These are phyloP conservation scores for Phytophthora pseudosyringae DNA, from an alignment of 352 stramenopile genomes.

Conservation along the genomic window DNA sequence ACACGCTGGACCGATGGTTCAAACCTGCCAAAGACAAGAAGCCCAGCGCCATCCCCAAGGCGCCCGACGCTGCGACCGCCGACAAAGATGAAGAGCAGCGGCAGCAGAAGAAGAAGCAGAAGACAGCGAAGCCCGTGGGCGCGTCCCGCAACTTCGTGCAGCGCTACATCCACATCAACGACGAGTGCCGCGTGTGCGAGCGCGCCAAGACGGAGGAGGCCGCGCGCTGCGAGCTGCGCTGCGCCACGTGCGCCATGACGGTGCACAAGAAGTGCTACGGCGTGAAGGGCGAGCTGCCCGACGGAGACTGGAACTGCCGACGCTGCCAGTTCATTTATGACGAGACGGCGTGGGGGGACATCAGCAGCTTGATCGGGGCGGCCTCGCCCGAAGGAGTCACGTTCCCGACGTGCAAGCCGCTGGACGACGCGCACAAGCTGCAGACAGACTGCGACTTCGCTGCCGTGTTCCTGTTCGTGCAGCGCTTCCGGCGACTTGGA, in stretches of 20 bases:
- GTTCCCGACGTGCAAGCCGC: slow-evolving; percentile 47
- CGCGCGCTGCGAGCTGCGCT: slow-evolving; percentile 67
- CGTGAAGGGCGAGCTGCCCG: slow-evolving; percentile 46
- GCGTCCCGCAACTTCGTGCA: slow-evolving; percentile 63
- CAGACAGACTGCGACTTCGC: slow-evolving; percentile 62
- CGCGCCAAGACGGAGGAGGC: slow-evolving; percentile 54
- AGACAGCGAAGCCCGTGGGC: slow-evolving; percentile 19
- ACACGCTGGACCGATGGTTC: slow-evolving; percentile 71
- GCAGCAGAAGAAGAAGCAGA: slow-evolving; percentile 6
- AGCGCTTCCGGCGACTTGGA: slow-evolving; percentile 64
- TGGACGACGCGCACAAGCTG: slow-evolving; percentile 38
- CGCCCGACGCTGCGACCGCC: background rate
- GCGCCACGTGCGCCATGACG: slow-evolving; percentile 67
- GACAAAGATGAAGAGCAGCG: background rate
- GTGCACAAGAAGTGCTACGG: slow-evolving; percentile 78
- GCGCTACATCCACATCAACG: slow-evolving; percentile 72
- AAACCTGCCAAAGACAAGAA: slow-evolving; percentile 38
- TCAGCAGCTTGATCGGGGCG: slow-evolving; percentile 25
- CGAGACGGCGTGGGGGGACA: slow-evolving; percentile 33
- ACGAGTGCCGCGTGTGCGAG: slow-evolving; percentile 73
- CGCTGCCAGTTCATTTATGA: slow-evolving; percentile 63
- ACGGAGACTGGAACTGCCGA: slow-evolving; percentile 62
- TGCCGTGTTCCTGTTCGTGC: slow-evolving; percentile 68
- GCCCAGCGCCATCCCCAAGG: slow-evolving; percentile 7
- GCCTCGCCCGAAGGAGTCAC: slow-evolving; percentile 20